Base-by-base conservation (phyloP, 805 yeast species). In the Ogataea neopini region DNA sequence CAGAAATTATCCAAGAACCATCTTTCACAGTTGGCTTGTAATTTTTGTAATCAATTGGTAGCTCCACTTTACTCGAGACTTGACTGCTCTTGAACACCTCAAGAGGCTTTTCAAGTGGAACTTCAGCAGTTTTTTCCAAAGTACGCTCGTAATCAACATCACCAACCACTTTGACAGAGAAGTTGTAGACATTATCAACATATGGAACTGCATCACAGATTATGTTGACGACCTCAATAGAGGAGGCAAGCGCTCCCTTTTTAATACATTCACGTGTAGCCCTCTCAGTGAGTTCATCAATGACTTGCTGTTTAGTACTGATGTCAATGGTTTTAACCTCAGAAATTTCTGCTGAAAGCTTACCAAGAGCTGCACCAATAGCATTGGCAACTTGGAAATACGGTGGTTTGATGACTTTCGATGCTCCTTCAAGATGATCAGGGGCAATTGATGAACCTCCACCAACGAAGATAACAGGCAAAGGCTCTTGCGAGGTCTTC, bases 361-460 rank as follows among this genome's bases (percentile, higher is more conserved):
- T 72, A 11, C 75, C 76, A 52, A 73, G 53, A 7, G 77, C 77
- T 23, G 78, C 76, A 41, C 77, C 78, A 44, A 75, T 72, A 5
- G 79, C 80, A 59, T 75, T 75, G 2, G 77, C 77, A 44, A 72
- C 74, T 32, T 65, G 64, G 54, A 54, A 67, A 48, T 47, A 73
- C 25, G 68, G 68, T 3, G 77, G 77, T 42, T 68, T 58, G 40
- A 71, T 56, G 3, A 75, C 72, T 34, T 63, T 57, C 2, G 74
- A 68, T 5, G 74, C 72, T 23, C 77, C 77, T n/a, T 64, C 63
- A 14, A 53, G 34, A 6, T 33, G 40, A 13, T 56, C 52, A 3
- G 74, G 72, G 13, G 68, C 67, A 40, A 75, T 70, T 46, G 75
- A 68, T 1, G 79, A 73, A 8, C 79, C 79, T 36, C 80, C 79